Base-by-base conservation (phyloP, 345 rosid genomes). In the Ceriops tagal region DNA sequence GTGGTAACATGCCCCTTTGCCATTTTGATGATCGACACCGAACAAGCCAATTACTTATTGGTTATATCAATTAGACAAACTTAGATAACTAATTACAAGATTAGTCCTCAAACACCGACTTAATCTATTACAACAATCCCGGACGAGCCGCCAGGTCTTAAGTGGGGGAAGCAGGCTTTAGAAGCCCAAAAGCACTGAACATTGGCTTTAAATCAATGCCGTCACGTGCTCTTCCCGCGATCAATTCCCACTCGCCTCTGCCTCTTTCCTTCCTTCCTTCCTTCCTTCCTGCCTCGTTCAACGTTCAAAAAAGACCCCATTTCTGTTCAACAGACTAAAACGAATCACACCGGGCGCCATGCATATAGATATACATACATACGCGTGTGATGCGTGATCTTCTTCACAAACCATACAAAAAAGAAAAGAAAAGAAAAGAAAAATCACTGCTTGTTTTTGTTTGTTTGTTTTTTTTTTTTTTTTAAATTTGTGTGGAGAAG, bases 401-500 rank as follows among this genome's bases (percentile, higher is more conserved):
- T 22, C 28, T 56, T 8, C 16, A 8, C 28, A 56, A 56, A 56
- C 22, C 10, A 21, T 7, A 55, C 22, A 21, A 55, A 2, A 10
- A 37, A 10, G 9, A 55, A 28, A 47, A 32, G 5, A 6, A 24
- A 24, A 24, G 26, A 20, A 4, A 34, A 21, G 9, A 27, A 64
- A 28, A 6, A 2, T 31, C 13, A 21, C 31, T 10, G 24, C 18
- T 19, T n/a, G n/a, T n/a, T n/a, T n/a, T n/a, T n/a, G n/a, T n/a
- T n/a, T n/a, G n/a, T n/a, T n/a, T n/a, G n/a, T n/a, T n/a, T n/a
- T 19, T 15, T 27, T 26, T 6, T 0, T 2, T 1, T 10, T 26
- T 16, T 47, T n/a, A 13, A 19, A 26, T 18, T 21, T 19, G 26
- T 15, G 53, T 5, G 47, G 55, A 43, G 53, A 69, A 71, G 79